A percentile compares a stretch with the other conserved stretches of the same genome.
Evolutionary conservation across 2,329 filamentous ascomycete species (phyloP).

Genomic region (Colletotrichum cereale): DNA sequence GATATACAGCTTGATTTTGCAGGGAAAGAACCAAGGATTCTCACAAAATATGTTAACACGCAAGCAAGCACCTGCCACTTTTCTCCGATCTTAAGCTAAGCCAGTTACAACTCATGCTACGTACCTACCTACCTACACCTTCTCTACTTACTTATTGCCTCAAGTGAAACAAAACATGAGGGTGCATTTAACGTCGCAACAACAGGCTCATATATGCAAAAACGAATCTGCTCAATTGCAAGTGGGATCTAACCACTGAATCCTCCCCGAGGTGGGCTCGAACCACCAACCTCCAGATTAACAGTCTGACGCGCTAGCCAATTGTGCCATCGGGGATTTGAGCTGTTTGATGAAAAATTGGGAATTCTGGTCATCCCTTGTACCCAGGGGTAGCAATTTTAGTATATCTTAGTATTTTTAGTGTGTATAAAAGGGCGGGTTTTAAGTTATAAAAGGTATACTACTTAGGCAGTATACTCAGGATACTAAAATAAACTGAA

Average conservation of each 20-base stretch:
- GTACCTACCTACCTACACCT: no score
- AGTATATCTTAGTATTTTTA: no score
- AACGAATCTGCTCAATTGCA: accelerated
- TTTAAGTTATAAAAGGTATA: no score
- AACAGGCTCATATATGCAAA: no score
- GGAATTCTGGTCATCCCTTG: background rate
- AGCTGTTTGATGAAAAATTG: background rate
- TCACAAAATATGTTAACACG: background rate
- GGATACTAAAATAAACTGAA: no score
- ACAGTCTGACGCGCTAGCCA: constrained; percentile 41
- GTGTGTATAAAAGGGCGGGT: no score
- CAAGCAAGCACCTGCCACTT: background rate
- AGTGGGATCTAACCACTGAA: background rate
- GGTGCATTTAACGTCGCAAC: background rate
- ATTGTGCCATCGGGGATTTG: constrained; percentile 40
- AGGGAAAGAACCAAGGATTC: background rate
- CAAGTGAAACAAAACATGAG: no score
- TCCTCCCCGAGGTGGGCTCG: constrained; percentile 40
- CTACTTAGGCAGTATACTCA: no score
- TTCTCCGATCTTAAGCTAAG: background rate
- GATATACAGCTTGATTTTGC: background rate
- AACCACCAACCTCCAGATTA: constrained; percentile 41
- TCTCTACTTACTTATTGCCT: no score
- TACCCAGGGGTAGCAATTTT: no score
- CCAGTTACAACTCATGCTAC: background rate